Conservation (phyloP, 73 alveolate genomes). For the Uronychia binucleata region DNA sequence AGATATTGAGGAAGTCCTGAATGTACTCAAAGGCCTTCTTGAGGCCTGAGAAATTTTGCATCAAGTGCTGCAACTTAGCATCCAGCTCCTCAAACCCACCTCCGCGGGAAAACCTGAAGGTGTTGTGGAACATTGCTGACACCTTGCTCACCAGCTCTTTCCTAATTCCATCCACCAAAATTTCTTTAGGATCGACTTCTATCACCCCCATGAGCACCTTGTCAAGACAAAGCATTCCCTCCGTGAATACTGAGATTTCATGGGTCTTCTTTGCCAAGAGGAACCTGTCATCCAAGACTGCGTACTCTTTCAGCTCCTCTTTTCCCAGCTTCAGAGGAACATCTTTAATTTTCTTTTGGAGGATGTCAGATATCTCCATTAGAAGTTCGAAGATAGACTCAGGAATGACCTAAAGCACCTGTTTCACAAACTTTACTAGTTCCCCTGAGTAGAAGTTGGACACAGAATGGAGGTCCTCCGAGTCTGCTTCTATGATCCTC, state of each 20-base stretch:
- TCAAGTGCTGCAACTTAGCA: slow-evolving; percentile 61
- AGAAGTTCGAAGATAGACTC: slow-evolving; percentile 81
- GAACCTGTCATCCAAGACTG: slow-evolving; percentile 89
- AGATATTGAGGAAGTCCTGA: slow-evolving; percentile 80
- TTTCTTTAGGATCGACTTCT: slow-evolving; percentile 96
- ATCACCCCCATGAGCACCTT: slow-evolving; percentile 93
- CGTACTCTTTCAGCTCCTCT: slow-evolving; percentile 90
- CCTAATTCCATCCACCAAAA: slow-evolving; percentile 95
- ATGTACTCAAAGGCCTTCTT: slow-evolving; percentile 84
- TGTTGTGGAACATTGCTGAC: slow-evolving; percentile 73
- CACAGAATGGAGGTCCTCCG: slow-evolving; percentile 92
- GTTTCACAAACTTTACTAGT: slow-evolving; percentile 93
- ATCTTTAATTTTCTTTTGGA: slow-evolving; percentile 83
- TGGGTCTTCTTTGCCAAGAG: slow-evolving; percentile 86
- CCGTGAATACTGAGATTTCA: slow-evolving; percentile 91
- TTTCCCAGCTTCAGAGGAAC: slow-evolving; percentile 88
- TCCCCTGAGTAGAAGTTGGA: slow-evolving; percentile 95
- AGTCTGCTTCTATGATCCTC: slow-evolving; percentile 88
- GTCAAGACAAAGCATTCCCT: slow-evolving; percentile 93
- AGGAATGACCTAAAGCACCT: slow-evolving; percentile 93
- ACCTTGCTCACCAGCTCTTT: slow-evolving; percentile 88
- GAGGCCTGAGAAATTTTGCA: slow-evolving; percentile 61
- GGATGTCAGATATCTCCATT: slow-evolving; percentile 77
- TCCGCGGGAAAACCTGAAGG: slow-evolving; percentile 63
- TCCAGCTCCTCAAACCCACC: slow-evolving; percentile 64